A percentile compares a stretch with the other conserved stretches of the same genome.
Evolutionary conservation across 164 flowering plant species (phyloP).

Genomic region (Amborella trichopoda): DNA sequence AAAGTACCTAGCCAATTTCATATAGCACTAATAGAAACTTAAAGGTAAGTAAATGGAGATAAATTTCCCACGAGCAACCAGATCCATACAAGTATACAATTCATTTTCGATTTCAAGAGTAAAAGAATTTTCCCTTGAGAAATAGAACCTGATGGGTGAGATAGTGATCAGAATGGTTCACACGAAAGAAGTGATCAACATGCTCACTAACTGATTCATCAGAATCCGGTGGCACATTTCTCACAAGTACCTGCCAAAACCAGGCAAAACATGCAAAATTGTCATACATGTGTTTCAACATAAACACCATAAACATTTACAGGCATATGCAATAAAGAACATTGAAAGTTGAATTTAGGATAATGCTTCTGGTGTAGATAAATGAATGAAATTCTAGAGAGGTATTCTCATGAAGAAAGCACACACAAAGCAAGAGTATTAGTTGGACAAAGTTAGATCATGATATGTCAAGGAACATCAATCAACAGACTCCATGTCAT

Average conservation of each 20-base stretch:
- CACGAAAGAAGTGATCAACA: slow-evolving; percentile 82
- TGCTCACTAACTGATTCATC: slow-evolving; percentile 72
- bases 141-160: slow-evolving; percentile 60
- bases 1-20: too few species aligned
- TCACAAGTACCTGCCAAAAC: slow-evolving; percentile 62
- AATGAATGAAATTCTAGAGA: not conserved
- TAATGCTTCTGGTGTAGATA: not conserved
- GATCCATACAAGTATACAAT: not conserved
- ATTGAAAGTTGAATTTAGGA: not conserved
- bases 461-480: too few species aligned
- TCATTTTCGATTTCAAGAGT: too few species aligned
- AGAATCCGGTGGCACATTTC: slow-evolving; percentile 83
- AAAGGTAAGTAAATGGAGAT: not conserved
- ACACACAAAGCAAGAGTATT: too few species aligned
- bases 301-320: slow-evolving; percentile 1
- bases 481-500: too few species aligned
- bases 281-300: not conserved
- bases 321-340: not conserved
- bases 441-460: too few species aligned
- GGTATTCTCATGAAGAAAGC: too few species aligned
- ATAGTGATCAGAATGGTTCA: slow-evolving; percentile 78
- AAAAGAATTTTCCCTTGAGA: too few species aligned
- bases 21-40: too few species aligned
- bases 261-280: not conserved
- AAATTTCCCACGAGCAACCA: not conserved